Evolutionary conservation across 768 basidiomycete genomes (phyloP), one percentile per base, ranked within the genome.

Genomic region (Polyporus arcularius): DNA sequence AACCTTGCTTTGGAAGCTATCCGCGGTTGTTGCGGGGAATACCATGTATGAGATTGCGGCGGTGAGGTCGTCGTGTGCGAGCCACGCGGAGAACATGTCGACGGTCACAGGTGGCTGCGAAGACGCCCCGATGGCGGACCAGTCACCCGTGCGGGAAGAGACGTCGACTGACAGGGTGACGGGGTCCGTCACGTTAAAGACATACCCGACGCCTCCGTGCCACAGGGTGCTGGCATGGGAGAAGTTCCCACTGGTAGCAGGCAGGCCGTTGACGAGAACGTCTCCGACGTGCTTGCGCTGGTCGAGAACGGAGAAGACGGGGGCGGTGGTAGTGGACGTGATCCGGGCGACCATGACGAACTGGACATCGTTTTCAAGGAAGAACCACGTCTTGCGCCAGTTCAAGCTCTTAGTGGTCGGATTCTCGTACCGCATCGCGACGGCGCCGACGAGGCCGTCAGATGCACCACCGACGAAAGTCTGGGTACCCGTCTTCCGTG

Each of bases 361-460:
- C 58, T 86, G 85, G 21, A 85, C 73, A 58, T 85, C 85, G 61
- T 83, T 72, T 8, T 80, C 76, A 18, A 88, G 74, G 79, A 87
- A 88, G 74, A 89, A 87, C 83, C 85, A 88, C 0, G 82, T 78
- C 73, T 89, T 90, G 62, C 85, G 84, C 78, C 80, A 89, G 41
- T 75, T 71, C 21, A 89, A 69, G n/a, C 73, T 68, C 38, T 75
- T 70, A 7, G 83, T 85, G 48, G 75, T 63, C 7, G 88, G 87
- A 57, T 86, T 88, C 47, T 81, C 81, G 67, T 83, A 90, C 40
- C 82, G 79, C 85, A 87, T 86, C 10, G 78, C 85, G 1, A 80
- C 79, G 8, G 83, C 71, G 4, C 86, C 88, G 47, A 80, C 67
- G 31, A 66, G 62, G 1, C 84, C 85, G 57, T 85, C 80, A 0